Percentiles rank a stretch among this genome's conserved stretches.
Evolutionary conservation across 75 land plant species (phyloP).

Genomic region (Adiantum capillusveneris): DNA sequence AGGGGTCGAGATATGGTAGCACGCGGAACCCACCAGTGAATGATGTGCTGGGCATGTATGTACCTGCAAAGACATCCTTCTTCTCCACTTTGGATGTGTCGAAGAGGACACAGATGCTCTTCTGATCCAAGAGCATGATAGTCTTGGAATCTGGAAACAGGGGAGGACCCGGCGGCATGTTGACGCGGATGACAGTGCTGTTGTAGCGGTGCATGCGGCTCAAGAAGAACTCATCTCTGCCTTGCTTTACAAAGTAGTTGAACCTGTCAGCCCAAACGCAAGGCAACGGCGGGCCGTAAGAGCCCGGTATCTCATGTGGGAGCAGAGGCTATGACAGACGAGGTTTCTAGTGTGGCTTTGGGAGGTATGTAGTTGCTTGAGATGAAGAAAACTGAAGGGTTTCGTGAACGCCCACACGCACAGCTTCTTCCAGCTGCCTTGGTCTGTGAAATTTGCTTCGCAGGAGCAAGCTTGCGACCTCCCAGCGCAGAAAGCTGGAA

Average conservation of each 20-base stretch:
- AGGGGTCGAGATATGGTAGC: constrained; percentile 49
- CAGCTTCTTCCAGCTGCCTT: too few relatives aligned
- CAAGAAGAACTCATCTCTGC: constrained; percentile 21
- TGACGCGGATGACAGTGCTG: constrained; percentile 41
- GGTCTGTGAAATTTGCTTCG: too few relatives aligned
- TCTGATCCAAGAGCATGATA: constrained; percentile 53
- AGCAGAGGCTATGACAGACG: too few relatives aligned
- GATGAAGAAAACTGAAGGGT: too few relatives aligned
- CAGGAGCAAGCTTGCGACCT: too few relatives aligned
- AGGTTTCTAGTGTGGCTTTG: too few relatives aligned
- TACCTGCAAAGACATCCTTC: constrained; percentile 42
- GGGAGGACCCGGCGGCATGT: constrained; percentile 59
- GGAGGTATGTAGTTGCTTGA: too few relatives aligned
- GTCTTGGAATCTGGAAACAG: constrained; percentile 41
- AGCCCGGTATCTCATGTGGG: constrained; percentile 35
- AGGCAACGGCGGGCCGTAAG: constrained; percentile 37
- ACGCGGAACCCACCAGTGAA: constrained; percentile 46
- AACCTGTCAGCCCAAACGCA: constrained; percentile 22
- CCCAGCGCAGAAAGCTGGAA: too few relatives aligned
- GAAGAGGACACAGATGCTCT: constrained; percentile 55
- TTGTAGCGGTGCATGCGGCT: constrained; percentile 13
- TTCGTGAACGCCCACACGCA: too few relatives aligned
- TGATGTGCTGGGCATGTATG: constrained; percentile 35
- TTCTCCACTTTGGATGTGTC: constrained; percentile 52
- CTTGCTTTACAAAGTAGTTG: constrained; percentile 24